Conservation (phyloP, 108 stramenopile species). For the Licmophora abbreviata region DNA sequence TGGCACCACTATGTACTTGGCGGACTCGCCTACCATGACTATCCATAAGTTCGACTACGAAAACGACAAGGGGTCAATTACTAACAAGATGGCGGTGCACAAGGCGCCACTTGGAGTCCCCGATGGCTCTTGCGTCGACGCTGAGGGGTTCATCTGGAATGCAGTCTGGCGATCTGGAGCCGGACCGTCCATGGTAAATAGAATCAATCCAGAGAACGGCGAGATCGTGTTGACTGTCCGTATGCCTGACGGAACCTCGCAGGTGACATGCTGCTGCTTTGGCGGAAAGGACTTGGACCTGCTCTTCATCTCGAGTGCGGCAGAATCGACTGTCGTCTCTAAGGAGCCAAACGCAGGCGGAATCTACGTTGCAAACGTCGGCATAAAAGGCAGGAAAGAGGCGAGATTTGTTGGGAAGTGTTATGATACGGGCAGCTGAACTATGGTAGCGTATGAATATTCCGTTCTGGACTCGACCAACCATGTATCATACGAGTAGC, state of each 20-base stretch:
- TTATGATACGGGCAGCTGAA: no score
- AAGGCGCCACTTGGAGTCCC: constrained; percentile 13
- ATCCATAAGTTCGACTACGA: constrained; percentile 27
- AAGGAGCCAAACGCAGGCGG: constrained; percentile 35
- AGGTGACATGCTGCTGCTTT: constrained; percentile 45
- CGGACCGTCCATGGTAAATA: constrained; percentile 22
- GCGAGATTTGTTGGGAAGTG: no score
- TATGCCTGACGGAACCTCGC: constrained; percentile 29
- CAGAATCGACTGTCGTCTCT: constrained; percentile 11
- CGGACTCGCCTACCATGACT: constrained; percentile 23
- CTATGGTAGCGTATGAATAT: no score
- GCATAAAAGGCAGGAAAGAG: constrained; percentile 10
- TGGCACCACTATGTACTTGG: constrained; percentile 29
- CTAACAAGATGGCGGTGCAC: constrained; percentile 15
- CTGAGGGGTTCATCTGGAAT: constrained; percentile 41
- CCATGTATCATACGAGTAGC: no score
- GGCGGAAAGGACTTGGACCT: constrained; percentile 32
- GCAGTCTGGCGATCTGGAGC: constrained; percentile 31
- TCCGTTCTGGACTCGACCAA: no score
- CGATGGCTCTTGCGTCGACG: constrained; percentile 39
- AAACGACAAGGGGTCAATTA: constrained; percentile 3
- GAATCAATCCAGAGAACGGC: constrained; percentile 28
- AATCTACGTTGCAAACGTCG: constrained; percentile 37
- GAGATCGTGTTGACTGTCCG: constrained; percentile 27
- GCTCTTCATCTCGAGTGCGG: constrained; percentile 34